Evolutionary conservation across 169 alveolate genomes (phyloP).

Genomic region (Plasmodium relictum): DNA sequence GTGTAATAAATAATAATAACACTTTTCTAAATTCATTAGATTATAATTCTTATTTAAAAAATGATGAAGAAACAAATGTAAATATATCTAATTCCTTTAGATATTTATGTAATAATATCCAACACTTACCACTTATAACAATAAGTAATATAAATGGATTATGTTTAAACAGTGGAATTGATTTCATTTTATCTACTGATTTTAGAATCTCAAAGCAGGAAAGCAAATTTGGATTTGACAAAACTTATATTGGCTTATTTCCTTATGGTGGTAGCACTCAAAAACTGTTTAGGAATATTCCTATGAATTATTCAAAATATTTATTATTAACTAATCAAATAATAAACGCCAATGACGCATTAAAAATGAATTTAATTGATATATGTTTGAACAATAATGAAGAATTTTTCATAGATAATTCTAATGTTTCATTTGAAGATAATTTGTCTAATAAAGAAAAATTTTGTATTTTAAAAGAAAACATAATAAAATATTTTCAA

Average conservation of each 20-base stretch:
- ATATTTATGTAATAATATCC: conserved; percentile 38
- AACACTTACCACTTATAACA: conserved; percentile 42
- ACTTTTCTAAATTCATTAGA: conserved; percentile 11
- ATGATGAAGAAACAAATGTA: conserved; percentile 40
- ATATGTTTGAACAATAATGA: conserved; percentile 37
- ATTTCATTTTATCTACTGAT: conserved; percentile 46
- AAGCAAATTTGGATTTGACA: conserved; percentile 57
- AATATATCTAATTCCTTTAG: conserved; percentile 36
- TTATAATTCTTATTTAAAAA: conserved; percentile 34
- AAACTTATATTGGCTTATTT: conserved; percentile 40
- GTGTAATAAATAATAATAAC: not conserved
- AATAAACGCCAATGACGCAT: conserved; percentile 38
- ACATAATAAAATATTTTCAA: conserved; percentile 14
- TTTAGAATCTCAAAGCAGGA: conserved; percentile 33
- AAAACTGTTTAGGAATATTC: conserved; percentile 46
- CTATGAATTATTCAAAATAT: conserved; percentile 48
- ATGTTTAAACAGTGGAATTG: conserved; percentile 55
- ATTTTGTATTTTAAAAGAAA: conserved; percentile 24
- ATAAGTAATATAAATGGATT: conserved; percentile 51
- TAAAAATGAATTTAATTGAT: conserved; percentile 50
- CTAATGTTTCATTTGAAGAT: conserved; percentile 13
- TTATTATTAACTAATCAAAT: conserved; percentile 39
- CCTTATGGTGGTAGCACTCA: conserved; percentile 70
- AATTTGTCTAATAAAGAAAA: conserved; percentile 22
- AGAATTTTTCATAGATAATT: conserved; percentile 23